Evolutionary conservation across 1,139 yeast species (phyloP).

Genomic region (Meyerozyma sp.): DNA sequence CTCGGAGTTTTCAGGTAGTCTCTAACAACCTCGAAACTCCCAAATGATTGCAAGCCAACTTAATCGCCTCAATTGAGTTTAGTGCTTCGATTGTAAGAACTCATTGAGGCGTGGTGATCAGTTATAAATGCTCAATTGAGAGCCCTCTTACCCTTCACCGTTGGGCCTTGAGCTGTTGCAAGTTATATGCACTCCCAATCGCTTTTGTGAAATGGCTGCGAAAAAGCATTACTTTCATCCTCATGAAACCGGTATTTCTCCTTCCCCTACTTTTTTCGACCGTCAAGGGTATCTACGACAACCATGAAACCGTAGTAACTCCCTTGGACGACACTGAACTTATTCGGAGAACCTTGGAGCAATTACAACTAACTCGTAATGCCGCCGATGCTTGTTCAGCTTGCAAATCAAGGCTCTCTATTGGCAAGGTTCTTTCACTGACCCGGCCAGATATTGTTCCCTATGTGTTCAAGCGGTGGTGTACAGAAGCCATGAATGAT

Average conservation of each 20-base stretch:
- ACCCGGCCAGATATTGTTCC: conserved; percentile 40
- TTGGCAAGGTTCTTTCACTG: conserved; percentile 36
- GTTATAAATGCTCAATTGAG: too few species aligned
- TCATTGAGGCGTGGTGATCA: too few species aligned
- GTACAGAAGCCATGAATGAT: conserved; percentile 32
- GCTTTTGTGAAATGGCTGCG: neutral
- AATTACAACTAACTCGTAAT: neutral
- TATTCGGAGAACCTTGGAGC: neutral
- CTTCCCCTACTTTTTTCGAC: neutral
- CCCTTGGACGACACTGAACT: neutral
- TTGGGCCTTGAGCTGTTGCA: too few species aligned
- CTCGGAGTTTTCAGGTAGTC: too few species aligned
- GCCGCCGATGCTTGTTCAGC: conserved; percentile 20
- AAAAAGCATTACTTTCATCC: neutral
- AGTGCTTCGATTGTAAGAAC: too few species aligned
- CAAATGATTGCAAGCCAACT: too few species aligned
- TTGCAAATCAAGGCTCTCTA: conserved; percentile 33
- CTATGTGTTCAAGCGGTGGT: conserved; percentile 36
- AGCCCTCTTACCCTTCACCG: too few species aligned
- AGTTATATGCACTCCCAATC: neutral
- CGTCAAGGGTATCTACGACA: neutral
- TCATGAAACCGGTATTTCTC: neutral
- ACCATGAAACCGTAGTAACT: neutral
- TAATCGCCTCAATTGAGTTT: too few species aligned
- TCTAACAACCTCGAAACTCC: too few species aligned